Base-by-base conservation (phyloP, 2,329 filamentous ascomycete genomes). In the Botrytis paeoniae region DNA sequence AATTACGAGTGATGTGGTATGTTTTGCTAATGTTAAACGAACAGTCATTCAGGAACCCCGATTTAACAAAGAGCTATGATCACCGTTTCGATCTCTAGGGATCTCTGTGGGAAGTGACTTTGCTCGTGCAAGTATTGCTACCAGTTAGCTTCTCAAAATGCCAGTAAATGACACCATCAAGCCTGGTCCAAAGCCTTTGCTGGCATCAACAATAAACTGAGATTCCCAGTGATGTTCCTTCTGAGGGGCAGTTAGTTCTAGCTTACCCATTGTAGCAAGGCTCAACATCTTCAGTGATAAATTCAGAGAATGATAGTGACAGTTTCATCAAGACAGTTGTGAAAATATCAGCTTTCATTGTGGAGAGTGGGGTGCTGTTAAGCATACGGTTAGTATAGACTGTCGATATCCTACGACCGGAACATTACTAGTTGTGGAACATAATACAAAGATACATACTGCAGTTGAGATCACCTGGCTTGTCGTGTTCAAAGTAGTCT, bases 201-300 rank as follows among this genome's bases (percentile, higher is more conserved):
- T 48, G 0, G 20, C 9, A 10, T 48, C 20, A 1, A 22, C 8
- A 48, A 25, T 25, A 25, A 48, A 25, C 20, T 48, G 20, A 48
- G 8, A 48, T 10, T 10, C 0, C 25, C 45, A 25, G 3, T 25
- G 0, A 25, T 48, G 0, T 48, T 25, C 9, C 20, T 4, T 22
- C 0, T 10, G 8, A 48, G 45, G 25, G 10, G 1, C 8, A 8
- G 4, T 48, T 4, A 10, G 20, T 48, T 25, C 20, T 0, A 48
- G 20, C 8, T 25, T 10, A 48, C 4, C 8, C 4, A 48, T 25
- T 48, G 45, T 25, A 25, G 3, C 20, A 20, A 1, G 20, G 0
- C 0, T 48, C 9, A 48, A 48, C 0, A 48, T 48, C 1, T 8
- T 0, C 1, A 4, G 45, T 10, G 45, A 20, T 10, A 0, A 22